Conservation (phyloP, 2,329 filamentous ascomycete genomes). For the Aspergillus melleus region DNA sequence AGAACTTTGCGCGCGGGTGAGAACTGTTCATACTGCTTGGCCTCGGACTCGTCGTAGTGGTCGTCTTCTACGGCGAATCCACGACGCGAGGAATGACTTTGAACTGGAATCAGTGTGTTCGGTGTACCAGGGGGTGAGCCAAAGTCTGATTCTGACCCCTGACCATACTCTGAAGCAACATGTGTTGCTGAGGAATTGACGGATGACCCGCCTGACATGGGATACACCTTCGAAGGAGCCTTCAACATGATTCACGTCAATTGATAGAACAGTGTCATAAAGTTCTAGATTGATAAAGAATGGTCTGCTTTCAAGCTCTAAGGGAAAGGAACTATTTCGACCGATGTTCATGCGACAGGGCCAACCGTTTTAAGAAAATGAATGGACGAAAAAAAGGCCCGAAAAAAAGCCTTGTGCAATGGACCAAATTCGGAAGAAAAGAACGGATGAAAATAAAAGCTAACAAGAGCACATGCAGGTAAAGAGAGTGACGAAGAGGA, state of each 20-base stretch:
- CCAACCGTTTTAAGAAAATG: neutral
- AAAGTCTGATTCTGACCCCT: constrained; percentile 14
- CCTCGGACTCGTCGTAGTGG: constrained; percentile 43
- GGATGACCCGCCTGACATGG: constrained; percentile 13
- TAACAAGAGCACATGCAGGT: neutral
- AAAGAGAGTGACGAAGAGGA: constrained; percentile 1
- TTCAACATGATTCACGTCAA: constrained; percentile 6
- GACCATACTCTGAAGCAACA: constrained; percentile 10
- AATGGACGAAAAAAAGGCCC: neutral
- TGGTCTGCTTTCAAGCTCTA: neutral
- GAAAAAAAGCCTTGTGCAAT: neutral
- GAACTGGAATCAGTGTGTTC: constrained; percentile 31
- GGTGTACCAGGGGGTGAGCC: constrained; percentile 13
- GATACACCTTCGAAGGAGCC: neutral
- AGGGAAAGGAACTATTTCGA: neutral
- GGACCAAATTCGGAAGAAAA: neutral
- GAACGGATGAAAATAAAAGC: neutral
- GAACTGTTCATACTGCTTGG: constrained; percentile 65
- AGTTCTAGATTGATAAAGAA: neutral
- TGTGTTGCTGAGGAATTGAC: constrained; percentile 13
- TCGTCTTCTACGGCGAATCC: constrained; percentile 29
- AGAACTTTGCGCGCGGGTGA: constrained; percentile 61
- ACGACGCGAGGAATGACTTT: constrained; percentile 32
- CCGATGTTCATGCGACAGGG: neutral
- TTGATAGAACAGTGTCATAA: neutral